Percentiles rank a stretch among this genome's conserved stretches.
Evolutionary conservation across 345 rosid species (phyloP).

Genomic region (Lumnitzera littorea): DNA sequence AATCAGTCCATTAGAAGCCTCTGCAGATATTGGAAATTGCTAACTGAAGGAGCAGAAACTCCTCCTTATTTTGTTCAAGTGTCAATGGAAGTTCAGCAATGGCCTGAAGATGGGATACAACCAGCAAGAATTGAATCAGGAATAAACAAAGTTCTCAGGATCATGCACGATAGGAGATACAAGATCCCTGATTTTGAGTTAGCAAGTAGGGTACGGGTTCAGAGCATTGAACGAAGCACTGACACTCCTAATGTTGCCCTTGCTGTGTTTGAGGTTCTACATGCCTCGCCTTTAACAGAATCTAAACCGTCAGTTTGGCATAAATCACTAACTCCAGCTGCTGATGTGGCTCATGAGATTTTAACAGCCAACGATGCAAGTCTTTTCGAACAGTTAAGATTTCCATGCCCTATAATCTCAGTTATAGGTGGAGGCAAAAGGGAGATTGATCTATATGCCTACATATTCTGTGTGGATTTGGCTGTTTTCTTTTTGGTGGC

Average conservation of each 20-base stretch:
- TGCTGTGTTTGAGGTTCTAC: slow-evolving; percentile 35
- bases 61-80: slow-evolving; percentile 42
- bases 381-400: slow-evolving; percentile 20
- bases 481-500: slow-evolving; percentile 35
- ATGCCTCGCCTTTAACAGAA: slow-evolving; percentile 25
- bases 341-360: slow-evolving; percentile 38
- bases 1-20: slow-evolving; percentile 12
- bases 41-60: slow-evolving; percentile 33
- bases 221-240: slow-evolving; percentile 34
- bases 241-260: slow-evolving; percentile 27
- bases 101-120: slow-evolving; percentile 43
- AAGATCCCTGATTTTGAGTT: slow-evolving; percentile 13
- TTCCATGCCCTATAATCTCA: slow-evolving; percentile 32
- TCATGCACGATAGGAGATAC: slow-evolving; percentile 24
- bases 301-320: slow-evolving; percentile 10
- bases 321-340: slow-evolving; percentile 39
- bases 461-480: slow-evolving; percentile 42
- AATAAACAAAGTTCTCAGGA: slow-evolving; percentile 27
- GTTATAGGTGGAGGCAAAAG: slow-evolving; percentile 41
- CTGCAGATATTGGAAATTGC: slow-evolving; percentile 28
- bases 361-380: slow-evolving; percentile 20
- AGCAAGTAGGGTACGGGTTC: slow-evolving; percentile 29
- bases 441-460: slow-evolving; percentile 36
- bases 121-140: slow-evolving; percentile 31
- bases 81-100: slow-evolving; percentile 29